Percentiles rank a stretch among this genome's conserved stretches.
phyloP scores from a whole-genome alignment of 257 asterid species.

The Avicennia marina region DNA sequence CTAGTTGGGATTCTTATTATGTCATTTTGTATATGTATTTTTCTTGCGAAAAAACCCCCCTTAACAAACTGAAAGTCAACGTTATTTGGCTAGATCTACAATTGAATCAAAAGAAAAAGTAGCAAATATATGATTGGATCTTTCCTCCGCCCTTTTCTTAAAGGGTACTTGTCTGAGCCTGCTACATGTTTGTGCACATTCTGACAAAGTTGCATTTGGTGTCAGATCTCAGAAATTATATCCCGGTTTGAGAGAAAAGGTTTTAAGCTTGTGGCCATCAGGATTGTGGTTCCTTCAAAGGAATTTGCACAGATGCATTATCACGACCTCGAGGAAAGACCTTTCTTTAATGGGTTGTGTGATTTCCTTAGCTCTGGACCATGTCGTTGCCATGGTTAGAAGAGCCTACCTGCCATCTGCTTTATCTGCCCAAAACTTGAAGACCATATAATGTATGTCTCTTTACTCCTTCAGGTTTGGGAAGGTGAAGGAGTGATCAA shows the following conservation, averaged over 20 bases:
- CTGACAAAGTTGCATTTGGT: conserved; percentile 19
- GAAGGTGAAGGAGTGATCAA: conserved; percentile 99
- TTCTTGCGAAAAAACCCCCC: background rate
- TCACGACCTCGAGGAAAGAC: conserved; percentile 91
- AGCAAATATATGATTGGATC: background rate
- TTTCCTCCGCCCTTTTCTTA: background rate
- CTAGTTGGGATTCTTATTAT: background rate
- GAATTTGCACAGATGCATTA: conserved; percentile 85
- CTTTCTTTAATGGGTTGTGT: conserved; percentile 89
- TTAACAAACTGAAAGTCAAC: background rate
- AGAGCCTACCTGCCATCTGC: conserved; percentile 9
- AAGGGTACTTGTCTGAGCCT: background rate
- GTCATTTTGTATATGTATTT: conserved; percentile 2
- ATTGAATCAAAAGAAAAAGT: background rate
- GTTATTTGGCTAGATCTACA: background rate
- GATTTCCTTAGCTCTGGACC: conserved; percentile 99
- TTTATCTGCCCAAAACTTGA: background rate
- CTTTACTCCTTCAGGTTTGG: conserved; percentile 69
- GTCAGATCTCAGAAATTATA: conserved; percentile 86
- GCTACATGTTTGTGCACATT: conserved; percentile 1
- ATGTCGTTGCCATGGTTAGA: conserved; percentile 92
- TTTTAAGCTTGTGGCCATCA: conserved; percentile 86
- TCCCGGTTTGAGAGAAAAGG: conserved; percentile 95
- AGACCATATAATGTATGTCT: background rate
- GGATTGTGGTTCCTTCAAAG: conserved; percentile 81